Base-by-base conservation (phyloP, 1,284 basidiomycete species). In the Rhodotorula sp. region DNA sequence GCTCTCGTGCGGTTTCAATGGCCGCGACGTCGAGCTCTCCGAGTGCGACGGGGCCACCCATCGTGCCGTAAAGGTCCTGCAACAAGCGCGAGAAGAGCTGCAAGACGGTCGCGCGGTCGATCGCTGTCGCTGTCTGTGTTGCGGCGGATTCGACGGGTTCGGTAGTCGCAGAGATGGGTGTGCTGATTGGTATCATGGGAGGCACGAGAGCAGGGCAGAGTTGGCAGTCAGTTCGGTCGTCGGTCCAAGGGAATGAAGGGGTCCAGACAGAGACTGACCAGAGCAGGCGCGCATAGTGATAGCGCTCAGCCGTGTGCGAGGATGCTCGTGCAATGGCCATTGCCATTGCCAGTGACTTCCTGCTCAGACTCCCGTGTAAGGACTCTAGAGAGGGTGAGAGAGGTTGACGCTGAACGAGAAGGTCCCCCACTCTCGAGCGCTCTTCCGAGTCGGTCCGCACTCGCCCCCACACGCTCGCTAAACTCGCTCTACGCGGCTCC, bases 231-330 rank as follows among this genome's bases (percentile, higher is more conserved):
- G 31, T 12, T 12, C 4, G 49, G 7, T 14, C 1, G 19, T 3
- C 52, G 28, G 19, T 15, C n/a, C 18, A 31, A 21, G 47, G 10
- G 7, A 15, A 31, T 6, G 50, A 28, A 59, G 56, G 45, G 57
- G 38, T 21, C 56, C 55, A 28, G 57, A 43, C 26, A 12, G 26
- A 34, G n/a, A 62, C 68, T 15, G 5, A 66, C 64, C 62, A 38
- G 64, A 62, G 60, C 26, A 69, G 15, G 43, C 64, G 64, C 23
- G 64, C 68, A 43, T 69, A 69, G 60, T 62, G 68, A 12, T 50
- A 62, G 15, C 31, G 55, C 26, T 55, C 56, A 2, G 6, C 19
- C 8, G 63, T 28, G 55, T 58, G 23, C 5, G 14, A 5, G 4
- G 55, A 47, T 3, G 63, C n/a, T 8, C 47, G 56, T 2, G 55